Evolutionary conservation across 148 eudicot species (phyloP).

Genomic region (Arbutus unedo): DNA sequence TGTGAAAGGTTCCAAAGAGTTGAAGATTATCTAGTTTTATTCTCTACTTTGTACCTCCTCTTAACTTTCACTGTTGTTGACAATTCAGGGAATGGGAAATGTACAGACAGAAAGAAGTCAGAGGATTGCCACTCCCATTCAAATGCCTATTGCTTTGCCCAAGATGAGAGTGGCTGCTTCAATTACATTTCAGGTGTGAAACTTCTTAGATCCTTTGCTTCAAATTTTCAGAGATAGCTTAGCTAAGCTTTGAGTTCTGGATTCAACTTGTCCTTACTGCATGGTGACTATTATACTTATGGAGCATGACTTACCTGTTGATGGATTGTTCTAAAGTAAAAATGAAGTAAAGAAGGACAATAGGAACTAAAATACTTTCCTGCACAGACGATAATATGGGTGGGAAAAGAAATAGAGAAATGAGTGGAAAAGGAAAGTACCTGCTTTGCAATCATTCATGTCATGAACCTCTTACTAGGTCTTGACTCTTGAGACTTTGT

Average conservation of each 20-base stretch:
- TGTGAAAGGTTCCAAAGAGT: constrained; percentile 38
- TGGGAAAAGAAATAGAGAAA: neutral
- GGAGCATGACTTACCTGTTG: neutral
- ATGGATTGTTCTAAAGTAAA: neutral
- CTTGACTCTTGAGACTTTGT: neutral
- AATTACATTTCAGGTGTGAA: constrained; percentile 54
- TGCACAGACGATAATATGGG: too few relatives aligned
- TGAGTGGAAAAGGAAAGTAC: neutral
- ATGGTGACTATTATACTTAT: neutral
- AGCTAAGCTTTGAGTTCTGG: constrained; percentile 6
- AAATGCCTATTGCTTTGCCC: constrained; percentile 50
- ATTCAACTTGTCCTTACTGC: neutral
- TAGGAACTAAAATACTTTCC: neutral
- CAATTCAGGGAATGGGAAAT: constrained; percentile 49
- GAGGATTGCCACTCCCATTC: constrained; percentile 52
- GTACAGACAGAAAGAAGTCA: constrained; percentile 41
- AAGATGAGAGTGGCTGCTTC: constrained; percentile 63
- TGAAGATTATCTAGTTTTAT: neutral
- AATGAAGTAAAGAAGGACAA: neutral
- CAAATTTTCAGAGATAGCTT: neutral
- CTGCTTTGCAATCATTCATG: neutral
- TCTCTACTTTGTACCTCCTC: neutral
- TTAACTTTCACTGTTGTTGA: constrained; percentile 13
- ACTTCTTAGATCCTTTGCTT: constrained; percentile 5
- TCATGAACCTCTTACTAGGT: neutral